Evolutionary conservation across 306 rosid genomes (phyloP), one percentile per base, ranked within the genome.

Genomic region (Senna siamea): DNA sequence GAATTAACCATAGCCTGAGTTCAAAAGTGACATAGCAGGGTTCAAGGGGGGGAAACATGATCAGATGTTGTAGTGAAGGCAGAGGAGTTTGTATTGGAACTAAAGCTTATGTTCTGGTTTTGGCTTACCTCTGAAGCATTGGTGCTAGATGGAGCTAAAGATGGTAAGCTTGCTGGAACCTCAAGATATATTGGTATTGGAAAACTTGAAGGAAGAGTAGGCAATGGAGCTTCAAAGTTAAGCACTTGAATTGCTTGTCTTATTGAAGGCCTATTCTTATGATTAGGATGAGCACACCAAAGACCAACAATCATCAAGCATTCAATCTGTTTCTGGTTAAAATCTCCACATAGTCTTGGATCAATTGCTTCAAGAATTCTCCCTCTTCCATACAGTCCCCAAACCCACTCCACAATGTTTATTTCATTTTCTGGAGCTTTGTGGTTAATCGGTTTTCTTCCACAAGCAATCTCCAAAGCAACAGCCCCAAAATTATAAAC

Each of bases 401-500:
- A 58, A 2, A 32, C 65, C 43, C 12, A 58, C 9, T 15, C 35
- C 11, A 58, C 41, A 1, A 15, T 58, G 20, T 6, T 58, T 58
- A 30, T 7, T 15, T 58, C 20, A 6, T 58, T 14, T 30, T 30
- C 19, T 28, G 41, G 41, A 6, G 22, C 72, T 8, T 7, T 2
- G 6, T 2, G 55, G 1, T 72, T 14, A 8, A 72, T 66, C 48
- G 78, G 20, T 70, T 74, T 65, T 53, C 66, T 74, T 18, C 88
- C 85, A 18, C 79, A 38, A 2, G 80, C 82, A 23, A 74, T 30
- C 73, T 84, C 88, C 70, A 84, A 61, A 22, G 51, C 17, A 35
- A 84, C 83, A 9, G 80, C 62, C 8, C 83, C 83, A 56, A 78
- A 84, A 2, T 79, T 78, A 53, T 51, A 75, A 2, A 81, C 20